Evolutionary conservation across 495 filamentous ascomycete genomes (phyloP), one percentile per base, ranked within the genome.

Genomic region (Aspergillus ostianus): DNA sequence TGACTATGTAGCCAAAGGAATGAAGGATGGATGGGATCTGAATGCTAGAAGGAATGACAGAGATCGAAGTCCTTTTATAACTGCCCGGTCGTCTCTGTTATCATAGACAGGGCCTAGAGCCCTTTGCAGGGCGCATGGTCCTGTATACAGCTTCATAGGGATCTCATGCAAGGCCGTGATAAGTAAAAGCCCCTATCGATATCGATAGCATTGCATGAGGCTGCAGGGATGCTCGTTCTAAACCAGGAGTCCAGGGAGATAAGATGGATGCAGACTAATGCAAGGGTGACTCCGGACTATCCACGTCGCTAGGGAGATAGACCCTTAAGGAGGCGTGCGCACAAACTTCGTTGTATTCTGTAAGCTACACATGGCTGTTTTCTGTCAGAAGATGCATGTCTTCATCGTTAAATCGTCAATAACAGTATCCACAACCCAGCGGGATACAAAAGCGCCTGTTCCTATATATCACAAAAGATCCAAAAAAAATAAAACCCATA

Each of bases 241-340:
- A 15, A 2, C 15, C 47, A 20, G 26, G 26, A 50, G 41, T n/a
- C 12, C n/a, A 23, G 26, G 54, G 44, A 29, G 57, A 60, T 59
- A 57, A 60, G 49, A 58, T 57, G 51, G 55, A 19, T 49, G 47
- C 19, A 26, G 47, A 26, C 18, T 20, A 26, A 64, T 17, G 62
- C 62, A 64, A 64, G 62, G 62, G 48, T 12, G 62, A 21, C 27
- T n/a, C 30, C 52, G 20, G 29, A 17, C 48, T 54, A 59, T 63
- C 48, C 47, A 30, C 52, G 18, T 27, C 54, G 27, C 51, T 29
- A 36, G 47, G 26, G 18, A 20, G 58, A 55, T 23, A 55, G 49
- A 20, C 26, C 29, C 32, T 15, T 21, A 21, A 54, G 12, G 27
- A 17, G n/a, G 52, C 3, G 20, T 23, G 52, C 47, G 15, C 18